Percentiles rank a stretch among this genome's conserved stretches.
Evolutionary conservation across 140 eudicot species (phyloP).

Genomic region (Senecio squalidus): DNA sequence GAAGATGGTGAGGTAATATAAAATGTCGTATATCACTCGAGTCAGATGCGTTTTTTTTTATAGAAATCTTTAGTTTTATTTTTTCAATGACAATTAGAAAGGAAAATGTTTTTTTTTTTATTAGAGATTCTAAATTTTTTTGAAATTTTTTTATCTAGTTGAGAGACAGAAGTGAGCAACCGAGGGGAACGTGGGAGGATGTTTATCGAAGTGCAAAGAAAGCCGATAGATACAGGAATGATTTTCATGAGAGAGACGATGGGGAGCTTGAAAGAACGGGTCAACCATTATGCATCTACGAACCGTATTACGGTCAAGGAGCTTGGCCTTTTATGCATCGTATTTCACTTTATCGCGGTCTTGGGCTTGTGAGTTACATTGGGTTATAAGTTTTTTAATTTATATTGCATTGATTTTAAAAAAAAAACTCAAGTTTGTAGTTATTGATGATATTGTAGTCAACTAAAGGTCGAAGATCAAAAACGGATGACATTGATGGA

Average conservation of each 20-base stretch:
- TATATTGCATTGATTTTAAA: neutral
- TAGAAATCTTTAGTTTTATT: no score
- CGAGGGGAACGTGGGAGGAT: constrained; percentile 94
- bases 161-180: constrained; percentile 89
- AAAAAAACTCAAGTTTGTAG: neutral
- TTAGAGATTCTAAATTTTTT: no score
- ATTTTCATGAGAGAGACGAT: constrained; percentile 93
- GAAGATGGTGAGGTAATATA: constrained; percentile 79
- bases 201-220: constrained; percentile 77
- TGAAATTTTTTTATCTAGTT: constrained; percentile 42
- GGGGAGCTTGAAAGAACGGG: constrained; percentile 96
- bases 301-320: constrained; percentile 95
- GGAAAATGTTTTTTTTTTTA: no score
- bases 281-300: constrained; percentile 75
- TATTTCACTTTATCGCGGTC: constrained; percentile 79
- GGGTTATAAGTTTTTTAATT: neutral
- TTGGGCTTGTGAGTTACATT: constrained; percentile 67
- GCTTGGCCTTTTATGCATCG: constrained; percentile 91
- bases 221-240: constrained; percentile 66
- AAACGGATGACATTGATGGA: constrained; percentile 80
- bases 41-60: constrained; percentile 1
- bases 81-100: no score
- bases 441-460: constrained; percentile 45
- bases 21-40: neutral
- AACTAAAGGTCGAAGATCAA: constrained; percentile 73